Evolutionary conservation across 129 eudicot genomes (phyloP).

Genomic region (Rutidosis leptorrhynchoides): DNA sequence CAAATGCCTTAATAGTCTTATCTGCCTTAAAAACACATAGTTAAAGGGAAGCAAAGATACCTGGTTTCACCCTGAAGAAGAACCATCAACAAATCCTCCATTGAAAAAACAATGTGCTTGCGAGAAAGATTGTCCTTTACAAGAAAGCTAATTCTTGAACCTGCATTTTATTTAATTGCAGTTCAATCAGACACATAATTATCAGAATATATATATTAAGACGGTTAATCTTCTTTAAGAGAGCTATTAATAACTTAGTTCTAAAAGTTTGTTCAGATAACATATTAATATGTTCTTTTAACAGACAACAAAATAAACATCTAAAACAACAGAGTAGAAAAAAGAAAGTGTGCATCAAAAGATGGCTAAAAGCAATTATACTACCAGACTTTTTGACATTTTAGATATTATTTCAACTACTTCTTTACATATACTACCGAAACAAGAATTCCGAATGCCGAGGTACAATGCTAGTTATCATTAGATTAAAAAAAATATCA

Average conservation of each 20-base stretch:
- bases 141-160: slow-evolving; percentile 96
- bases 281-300: not conserved
- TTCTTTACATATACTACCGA: not conserved
- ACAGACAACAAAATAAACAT: not conserved
- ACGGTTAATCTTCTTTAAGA: not conserved
- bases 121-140: slow-evolving; percentile 75
- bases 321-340: not conserved
- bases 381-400: not conserved
- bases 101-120: slow-evolving; percentile 79
- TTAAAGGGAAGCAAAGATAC: slow-evolving; percentile 32
- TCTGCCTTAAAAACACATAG: not conserved
- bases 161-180: slow-evolving; percentile 38
- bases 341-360: not conserved
- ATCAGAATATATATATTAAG: slow-evolving; percentile 7
- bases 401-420: not conserved
- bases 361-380: not conserved
- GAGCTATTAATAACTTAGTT: not conserved
- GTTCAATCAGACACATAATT: not conserved
- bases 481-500: too few relatives aligned
- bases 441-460: not conserved
- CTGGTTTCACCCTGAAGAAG: slow-evolving; percentile 63
- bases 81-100: slow-evolving; percentile 68
- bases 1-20: too few relatives aligned
- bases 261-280: not conserved
- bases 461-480: not conserved